A percentile compares a stretch with the other conserved stretches of the same genome.
Evolutionary conservation across 1,139 yeast species (phyloP).

Genomic region (Kazachstania sp.): DNA sequence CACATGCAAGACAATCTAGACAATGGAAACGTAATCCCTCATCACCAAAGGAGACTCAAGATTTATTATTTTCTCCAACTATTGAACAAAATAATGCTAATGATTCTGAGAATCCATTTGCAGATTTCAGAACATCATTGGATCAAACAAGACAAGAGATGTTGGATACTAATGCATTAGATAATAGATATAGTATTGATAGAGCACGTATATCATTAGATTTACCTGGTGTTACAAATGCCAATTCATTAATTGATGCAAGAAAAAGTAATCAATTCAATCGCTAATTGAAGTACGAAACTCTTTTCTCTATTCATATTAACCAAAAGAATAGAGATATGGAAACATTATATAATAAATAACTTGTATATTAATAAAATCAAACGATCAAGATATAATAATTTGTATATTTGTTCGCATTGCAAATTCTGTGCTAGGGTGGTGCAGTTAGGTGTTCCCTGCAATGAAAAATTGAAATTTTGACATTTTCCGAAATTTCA

Average conservation of each 20-base stretch:
- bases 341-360: neutral
- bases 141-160: constrained; percentile 32
- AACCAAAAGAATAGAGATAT: neutral
- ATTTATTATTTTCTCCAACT: constrained; percentile 20
- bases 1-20: neutral
- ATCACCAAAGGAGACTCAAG: constrained; percentile 22
- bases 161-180: constrained; percentile 32
- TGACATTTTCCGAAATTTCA: too few species aligned
- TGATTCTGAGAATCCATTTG: neutral
- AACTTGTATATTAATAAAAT: too few species aligned
- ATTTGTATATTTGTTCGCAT: too few species aligned
- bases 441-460: too few species aligned
- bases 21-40: constrained; percentile 9
- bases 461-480: too few species aligned
- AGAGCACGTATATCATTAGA: constrained; percentile 35
- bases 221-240: constrained; percentile 35
- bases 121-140: constrained; percentile 26
- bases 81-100: constrained; percentile 2
- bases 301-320: neutral
- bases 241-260: constrained; percentile 27
- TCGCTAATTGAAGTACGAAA: neutral
- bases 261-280: constrained; percentile 14
- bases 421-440: too few species aligned
- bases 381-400: too few species aligned
- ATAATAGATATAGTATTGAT: constrained; percentile 32